Evolutionary conservation across 805 yeast genomes (phyloP).

Genomic region (Millerozyma acaciae): DNA sequence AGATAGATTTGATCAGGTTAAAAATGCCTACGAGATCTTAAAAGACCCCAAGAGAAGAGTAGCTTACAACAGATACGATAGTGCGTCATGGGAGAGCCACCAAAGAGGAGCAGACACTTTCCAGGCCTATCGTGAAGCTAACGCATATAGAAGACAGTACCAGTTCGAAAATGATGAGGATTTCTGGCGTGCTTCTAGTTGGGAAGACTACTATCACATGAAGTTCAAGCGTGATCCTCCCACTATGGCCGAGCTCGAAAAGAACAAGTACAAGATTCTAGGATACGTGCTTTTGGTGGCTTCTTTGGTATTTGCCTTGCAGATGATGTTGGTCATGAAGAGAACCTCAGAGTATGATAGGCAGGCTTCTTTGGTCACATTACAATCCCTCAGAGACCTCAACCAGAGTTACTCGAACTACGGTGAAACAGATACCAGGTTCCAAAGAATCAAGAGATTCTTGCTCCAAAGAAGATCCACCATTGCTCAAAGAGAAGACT

Average conservation of each 20-base stretch:
- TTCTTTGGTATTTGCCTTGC: slow-evolving; percentile 28
- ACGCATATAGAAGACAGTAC: slow-evolving; percentile 33
- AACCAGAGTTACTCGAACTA: slow-evolving; percentile 22
- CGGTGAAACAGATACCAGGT: slow-evolving; percentile 24
- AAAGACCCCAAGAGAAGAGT: slow-evolving; percentile 48
- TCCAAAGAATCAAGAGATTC: slow-evolving; percentile 32
- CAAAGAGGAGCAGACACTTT: slow-evolving; percentile 14
- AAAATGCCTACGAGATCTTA: slow-evolving; percentile 36
- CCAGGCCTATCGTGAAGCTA: slow-evolving; percentile 35
- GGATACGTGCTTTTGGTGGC: slow-evolving; percentile 32
- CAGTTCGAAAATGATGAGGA: slow-evolving; percentile 32
- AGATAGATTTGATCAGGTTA: slow-evolving; percentile 27
- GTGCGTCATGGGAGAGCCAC: slow-evolving; percentile 24
- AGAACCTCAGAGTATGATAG: slow-evolving; percentile 26
- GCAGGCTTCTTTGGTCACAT: slow-evolving; percentile 21
- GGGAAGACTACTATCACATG: slow-evolving; percentile 59
- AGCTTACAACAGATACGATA: slow-evolving; percentile 24
- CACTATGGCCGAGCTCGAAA: slow-evolving; percentile 38
- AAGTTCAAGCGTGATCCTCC: slow-evolving; percentile 35
- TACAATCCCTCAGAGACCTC: slow-evolving; percentile 27
- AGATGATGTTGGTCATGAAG: slow-evolving; percentile 35
- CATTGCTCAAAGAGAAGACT: slow-evolving; percentile 16
- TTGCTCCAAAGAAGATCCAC: slow-evolving; percentile 29
- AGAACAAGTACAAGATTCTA: slow-evolving; percentile 40
- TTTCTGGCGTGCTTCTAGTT: slow-evolving; percentile 60